Evolutionary conservation across 257 asterid species (phyloP).

Genomic region (Salvia splendens): DNA sequence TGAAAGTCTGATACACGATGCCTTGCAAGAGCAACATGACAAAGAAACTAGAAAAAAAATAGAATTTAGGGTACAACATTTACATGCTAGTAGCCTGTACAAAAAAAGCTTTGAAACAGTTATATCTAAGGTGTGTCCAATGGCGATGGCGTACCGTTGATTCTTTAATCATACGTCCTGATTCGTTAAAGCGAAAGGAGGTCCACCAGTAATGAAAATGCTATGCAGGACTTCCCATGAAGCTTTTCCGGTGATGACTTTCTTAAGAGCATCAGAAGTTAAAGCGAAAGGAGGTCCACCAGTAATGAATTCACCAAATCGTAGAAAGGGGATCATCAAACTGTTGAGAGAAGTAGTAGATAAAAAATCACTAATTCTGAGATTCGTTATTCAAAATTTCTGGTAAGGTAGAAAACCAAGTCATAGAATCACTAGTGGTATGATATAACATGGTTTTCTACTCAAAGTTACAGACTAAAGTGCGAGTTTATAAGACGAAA

Average conservation of each 20-base stretch:
- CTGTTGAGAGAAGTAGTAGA: conserved; percentile 39
- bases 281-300: conserved; percentile 92
- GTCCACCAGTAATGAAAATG: too few relatives aligned
- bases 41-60: not conserved
- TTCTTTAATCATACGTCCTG: conserved; percentile 52
- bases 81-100: conserved; percentile 34
- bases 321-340: conserved; percentile 79
- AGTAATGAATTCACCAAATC: conserved; percentile 74
- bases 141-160: not conserved
- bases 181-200: too few relatives aligned
- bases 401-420: conserved; percentile 17
- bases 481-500: not conserved
- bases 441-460: conserved; percentile 4
- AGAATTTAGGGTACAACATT: conserved; percentile 22
- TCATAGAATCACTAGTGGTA: not conserved
- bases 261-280: conserved; percentile 85
- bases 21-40: not conserved
- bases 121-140: not conserved
- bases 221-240: conserved; percentile 73
- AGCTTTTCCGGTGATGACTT: conserved; percentile 89
- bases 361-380: conserved; percentile 17
- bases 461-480: not conserved
- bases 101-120: conserved; percentile 13
- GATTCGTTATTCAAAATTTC: conserved; percentile 19
- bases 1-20: not conserved